A percentile compares a stretch with the other conserved stretches of the same genome.
phyloP scores from a whole-genome alignment of 108 stramenopile genomes.

The Skeletonema menzelii region DNA sequence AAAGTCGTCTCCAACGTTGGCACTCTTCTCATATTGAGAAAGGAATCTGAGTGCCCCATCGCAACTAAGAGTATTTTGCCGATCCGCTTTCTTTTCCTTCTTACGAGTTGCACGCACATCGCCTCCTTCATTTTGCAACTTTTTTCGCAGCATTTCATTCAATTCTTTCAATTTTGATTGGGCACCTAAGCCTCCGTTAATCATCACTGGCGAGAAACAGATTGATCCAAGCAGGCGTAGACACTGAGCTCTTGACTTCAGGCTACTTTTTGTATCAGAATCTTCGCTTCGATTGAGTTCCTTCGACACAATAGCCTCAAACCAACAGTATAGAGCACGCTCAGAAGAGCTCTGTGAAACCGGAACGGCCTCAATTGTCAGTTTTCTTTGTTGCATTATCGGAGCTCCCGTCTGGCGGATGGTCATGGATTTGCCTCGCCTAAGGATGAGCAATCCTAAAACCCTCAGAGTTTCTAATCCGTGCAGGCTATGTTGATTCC shows the following conservation, averaged over 20 bases:
- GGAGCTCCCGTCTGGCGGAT: slow-evolving; percentile 37
- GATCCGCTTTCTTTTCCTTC: neutral
- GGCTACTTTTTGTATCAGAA: neutral
- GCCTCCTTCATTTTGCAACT: slow-evolving; percentile 11
- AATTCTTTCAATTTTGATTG: slow-evolving; percentile 12
- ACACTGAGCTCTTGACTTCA: slow-evolving; percentile 18
- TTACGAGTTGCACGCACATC: neutral
- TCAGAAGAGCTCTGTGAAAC: slow-evolving; percentile 54
- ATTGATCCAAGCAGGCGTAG: slow-evolving; percentile 36
- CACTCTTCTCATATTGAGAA: slow-evolving; percentile 22
- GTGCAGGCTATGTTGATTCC: slow-evolving; percentile 26
- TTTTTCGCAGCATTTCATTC: slow-evolving; percentile 13
- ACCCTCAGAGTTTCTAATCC: slow-evolving; percentile 54
- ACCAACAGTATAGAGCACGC: slow-evolving; percentile 59
- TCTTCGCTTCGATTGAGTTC: slow-evolving; percentile 18
- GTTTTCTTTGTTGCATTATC: slow-evolving; percentile 45
- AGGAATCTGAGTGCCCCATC: slow-evolving; percentile 42
- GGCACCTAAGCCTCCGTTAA: slow-evolving; percentile 42
- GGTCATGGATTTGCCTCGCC: slow-evolving; percentile 78
- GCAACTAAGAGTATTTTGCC: slow-evolving; percentile 17
- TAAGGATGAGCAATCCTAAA: slow-evolving; percentile 54
- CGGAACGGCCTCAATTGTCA: slow-evolving; percentile 47
- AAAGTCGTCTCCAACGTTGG: slow-evolving; percentile 27
- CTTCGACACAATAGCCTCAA: slow-evolving; percentile 50
- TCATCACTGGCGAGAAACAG: slow-evolving; percentile 28